Conservation (phyloP, 78 protist genomes). For the Dictyostelium firmibasis region DNA sequence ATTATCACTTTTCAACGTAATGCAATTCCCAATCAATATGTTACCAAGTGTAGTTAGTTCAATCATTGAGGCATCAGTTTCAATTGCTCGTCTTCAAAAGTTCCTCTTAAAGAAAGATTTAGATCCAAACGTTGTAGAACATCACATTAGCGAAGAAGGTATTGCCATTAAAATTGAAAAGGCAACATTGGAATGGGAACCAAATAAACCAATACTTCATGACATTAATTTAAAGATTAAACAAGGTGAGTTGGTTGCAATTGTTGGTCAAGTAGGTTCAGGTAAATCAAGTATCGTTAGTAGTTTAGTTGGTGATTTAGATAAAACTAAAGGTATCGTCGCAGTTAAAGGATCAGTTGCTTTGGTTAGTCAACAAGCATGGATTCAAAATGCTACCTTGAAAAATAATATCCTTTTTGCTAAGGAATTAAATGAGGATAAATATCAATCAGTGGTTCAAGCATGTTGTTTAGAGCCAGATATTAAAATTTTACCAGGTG, state of each 20-base stretch:
- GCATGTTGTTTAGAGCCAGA: constrained; percentile 91
- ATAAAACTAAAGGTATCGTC: constrained; percentile 57
- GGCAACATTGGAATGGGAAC: constrained; percentile 72
- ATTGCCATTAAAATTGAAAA: constrained; percentile 11
- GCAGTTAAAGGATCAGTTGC: constrained; percentile 81
- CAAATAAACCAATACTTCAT: constrained; percentile 25
- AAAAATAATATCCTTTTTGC: constrained; percentile 97
- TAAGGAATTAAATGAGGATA: constrained; percentile 50
- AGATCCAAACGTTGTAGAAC: constrained; percentile 63
- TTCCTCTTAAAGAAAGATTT: constrained; percentile 75
- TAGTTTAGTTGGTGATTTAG: constrained; percentile 89
- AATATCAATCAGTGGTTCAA: constrained; percentile 79
- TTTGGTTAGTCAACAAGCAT: constrained; percentile 92
- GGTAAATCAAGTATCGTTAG: constrained; percentile 92
- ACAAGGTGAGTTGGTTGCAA: constrained; percentile 70
- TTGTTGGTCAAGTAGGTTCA: constrained; percentile 92
- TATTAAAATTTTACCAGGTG: constrained; percentile 81
- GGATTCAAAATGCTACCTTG: constrained; percentile 96
- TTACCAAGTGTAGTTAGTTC: constrained; percentile 81
- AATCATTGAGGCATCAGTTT: constrained; percentile 86
- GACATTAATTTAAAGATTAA: constrained; percentile 25
- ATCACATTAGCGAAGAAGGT: background rate
- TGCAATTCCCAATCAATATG: constrained; percentile 92
- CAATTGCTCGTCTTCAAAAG: constrained; percentile 80
- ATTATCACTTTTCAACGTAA: constrained; percentile 88